A percentile compares a stretch with the other conserved stretches of the same genome.
phyloP scores from a whole-genome alignment of 441 rosid genomes.

The Adansonia gregorii region DNA sequence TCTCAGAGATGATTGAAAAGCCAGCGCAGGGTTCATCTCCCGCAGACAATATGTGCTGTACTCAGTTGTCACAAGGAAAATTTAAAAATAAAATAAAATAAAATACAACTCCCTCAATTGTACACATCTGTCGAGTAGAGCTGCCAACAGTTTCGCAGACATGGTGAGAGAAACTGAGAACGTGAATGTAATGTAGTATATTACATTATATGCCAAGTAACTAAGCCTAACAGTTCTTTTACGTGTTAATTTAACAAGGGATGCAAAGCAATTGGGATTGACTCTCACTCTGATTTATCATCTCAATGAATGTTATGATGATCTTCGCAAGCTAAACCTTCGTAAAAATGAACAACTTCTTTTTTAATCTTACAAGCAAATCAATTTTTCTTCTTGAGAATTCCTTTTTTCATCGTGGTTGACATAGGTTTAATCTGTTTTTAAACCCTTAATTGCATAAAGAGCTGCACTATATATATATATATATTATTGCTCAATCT shows the following conservation, averaged over 20 bases:
- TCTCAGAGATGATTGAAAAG: slow-evolving; percentile 22
- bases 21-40: slow-evolving; percentile 49
- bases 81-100: neutral
- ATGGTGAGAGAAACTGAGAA: slow-evolving; percentile 11
- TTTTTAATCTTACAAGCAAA: neutral
- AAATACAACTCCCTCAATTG: slow-evolving; percentile 16
- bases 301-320: too few species aligned
- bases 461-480: too few species aligned
- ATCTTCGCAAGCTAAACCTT: too few species aligned
- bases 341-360: too few species aligned
- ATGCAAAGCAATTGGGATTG: too few species aligned
- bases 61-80: slow-evolving; percentile 19
- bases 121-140: slow-evolving; percentile 32
- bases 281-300: too few species aligned
- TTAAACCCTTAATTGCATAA: too few species aligned
- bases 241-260: neutral
- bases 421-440: too few species aligned
- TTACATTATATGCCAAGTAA: neutral
- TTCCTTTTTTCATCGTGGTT: too few species aligned
- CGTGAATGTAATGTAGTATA: neutral
- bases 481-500: too few species aligned
- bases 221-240: neutral
- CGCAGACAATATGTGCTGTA: slow-evolving; percentile 32
- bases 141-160: slow-evolving; percentile 15
- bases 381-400: neutral